Conservation (phyloP, 1,284 basidiomycete species). For the Moesziomyces antarcticus region DNA sequence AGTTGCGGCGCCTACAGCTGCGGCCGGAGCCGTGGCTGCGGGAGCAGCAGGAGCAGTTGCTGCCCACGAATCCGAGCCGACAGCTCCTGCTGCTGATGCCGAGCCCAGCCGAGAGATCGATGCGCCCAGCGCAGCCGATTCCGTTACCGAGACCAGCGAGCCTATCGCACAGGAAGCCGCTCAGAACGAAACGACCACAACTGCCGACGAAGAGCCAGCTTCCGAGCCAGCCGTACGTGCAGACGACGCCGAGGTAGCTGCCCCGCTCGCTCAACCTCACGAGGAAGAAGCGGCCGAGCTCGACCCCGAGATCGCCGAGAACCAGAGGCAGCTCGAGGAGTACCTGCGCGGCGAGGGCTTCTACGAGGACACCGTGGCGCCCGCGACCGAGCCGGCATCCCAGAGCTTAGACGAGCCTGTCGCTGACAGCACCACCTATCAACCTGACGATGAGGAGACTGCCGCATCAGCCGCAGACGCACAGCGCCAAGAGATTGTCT, state of each 20-base stretch:
- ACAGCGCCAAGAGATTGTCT: constrained; percentile 15
- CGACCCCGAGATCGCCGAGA: constrained; percentile 46
- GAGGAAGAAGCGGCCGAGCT: constrained; percentile 20
- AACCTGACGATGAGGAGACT: constrained; percentile 3
- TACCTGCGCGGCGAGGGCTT: constrained; percentile 49
- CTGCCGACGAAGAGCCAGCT: neutral
- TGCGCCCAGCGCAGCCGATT: neutral
- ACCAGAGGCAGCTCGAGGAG: constrained; percentile 49
- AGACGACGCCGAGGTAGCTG: neutral
- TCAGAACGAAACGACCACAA: neutral
- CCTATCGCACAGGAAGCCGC: neutral
- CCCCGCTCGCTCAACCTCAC: neutral
- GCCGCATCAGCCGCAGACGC: neutral
- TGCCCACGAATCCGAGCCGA: constrained; percentile 9
- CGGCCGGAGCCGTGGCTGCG: constrained; percentile 6
- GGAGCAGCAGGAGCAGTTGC: constrained; percentile 4
- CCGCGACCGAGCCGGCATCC: constrained; percentile 8
- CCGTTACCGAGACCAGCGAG: neutral
- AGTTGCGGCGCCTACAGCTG: constrained; percentile 13
- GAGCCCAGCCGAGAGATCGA: neutral
- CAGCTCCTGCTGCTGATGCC: neutral
- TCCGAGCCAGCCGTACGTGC: constrained; percentile 1
- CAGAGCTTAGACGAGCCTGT: neutral
- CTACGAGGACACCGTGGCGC: constrained; percentile 26
- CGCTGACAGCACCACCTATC: neutral